A percentile compares a stretch with the other conserved stretches of the same genome.
Conservation (phyloP, 2,329 filamentous ascomycete species). For the Pseudogymnoascus sp. region DNA sequence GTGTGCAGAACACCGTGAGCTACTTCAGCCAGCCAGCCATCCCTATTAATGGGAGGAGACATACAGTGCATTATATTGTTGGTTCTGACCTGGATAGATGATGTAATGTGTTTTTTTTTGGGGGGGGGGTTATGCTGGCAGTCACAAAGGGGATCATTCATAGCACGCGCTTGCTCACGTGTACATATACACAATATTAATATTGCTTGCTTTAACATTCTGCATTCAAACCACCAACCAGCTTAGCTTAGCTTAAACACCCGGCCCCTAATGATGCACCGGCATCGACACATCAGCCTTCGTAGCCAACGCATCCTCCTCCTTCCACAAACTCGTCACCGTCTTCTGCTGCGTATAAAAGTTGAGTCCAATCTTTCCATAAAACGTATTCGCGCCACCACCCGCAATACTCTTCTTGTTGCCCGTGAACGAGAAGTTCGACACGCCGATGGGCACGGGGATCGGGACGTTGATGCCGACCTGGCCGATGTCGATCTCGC, state of each 20-base stretch:
- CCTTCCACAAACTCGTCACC: constrained; percentile 85
- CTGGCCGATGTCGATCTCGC: too few relatives aligned
- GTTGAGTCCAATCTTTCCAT: constrained; percentile 83
- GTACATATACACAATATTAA: neutral
- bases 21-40: neutral
- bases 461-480: constrained; percentile 82
- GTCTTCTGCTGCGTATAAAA: constrained; percentile 99
- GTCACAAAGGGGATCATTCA: neutral
- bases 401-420: constrained; percentile 90
- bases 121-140: neutral
- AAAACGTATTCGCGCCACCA: constrained; percentile 88
- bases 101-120: neutral
- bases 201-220: neutral
- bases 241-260: neutral
- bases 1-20: neutral
- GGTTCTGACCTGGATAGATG: neutral
- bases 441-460: constrained; percentile 50
- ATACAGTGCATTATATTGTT: neutral
- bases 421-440: constrained; percentile 67
- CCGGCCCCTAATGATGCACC: constrained; percentile 39
- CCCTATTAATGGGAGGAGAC: neutral
- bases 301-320: constrained; percentile 74
- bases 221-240: neutral
- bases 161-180: neutral
- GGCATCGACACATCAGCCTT: constrained; percentile 91